These are phyloP conservation scores for Ceriops zippeliana DNA, from an alignment of 345 rosid genomes.

Conservation along the genomic window DNA sequence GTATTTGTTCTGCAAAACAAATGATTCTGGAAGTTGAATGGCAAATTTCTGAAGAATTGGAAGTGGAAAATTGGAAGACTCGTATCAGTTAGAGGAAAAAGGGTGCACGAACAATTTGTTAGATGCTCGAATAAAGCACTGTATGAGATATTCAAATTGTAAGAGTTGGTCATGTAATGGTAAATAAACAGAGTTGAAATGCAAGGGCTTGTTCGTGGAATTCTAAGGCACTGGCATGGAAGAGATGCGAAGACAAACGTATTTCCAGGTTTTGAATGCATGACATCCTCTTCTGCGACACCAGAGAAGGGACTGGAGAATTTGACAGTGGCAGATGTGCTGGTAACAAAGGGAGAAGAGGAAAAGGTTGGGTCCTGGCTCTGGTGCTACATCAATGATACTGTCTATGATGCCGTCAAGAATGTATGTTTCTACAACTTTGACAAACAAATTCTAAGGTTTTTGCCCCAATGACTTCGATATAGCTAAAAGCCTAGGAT, in stretches of 20 bases:
- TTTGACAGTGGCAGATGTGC: conserved; percentile 69
- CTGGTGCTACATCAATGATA: conserved; percentile 57
- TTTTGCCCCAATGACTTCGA: not conserved
- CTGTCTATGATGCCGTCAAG: conserved; percentile 64
- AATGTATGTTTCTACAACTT: conserved; percentile 44
- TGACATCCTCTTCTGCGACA: conserved; percentile 24
- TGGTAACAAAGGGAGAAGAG: conserved; percentile 55
- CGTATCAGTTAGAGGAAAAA: too few relatives aligned
- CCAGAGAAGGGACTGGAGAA: conserved; percentile 73
- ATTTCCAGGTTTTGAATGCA: conserved; percentile 31
- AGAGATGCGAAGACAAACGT: conserved; percentile 15
- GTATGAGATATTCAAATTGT: not conserved
- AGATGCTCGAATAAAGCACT: not conserved
- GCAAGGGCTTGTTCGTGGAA: conserved; percentile 42
- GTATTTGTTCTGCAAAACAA: not conserved
- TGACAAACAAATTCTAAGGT: not conserved
- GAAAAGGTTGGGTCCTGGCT: conserved; percentile 60
- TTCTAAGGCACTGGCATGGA: conserved; percentile 26
- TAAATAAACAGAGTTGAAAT: conserved; percentile 24
- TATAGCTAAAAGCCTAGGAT: not conserved
- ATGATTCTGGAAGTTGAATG: too few relatives aligned
- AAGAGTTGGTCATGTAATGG: not conserved
- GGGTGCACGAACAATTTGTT: too few relatives aligned
- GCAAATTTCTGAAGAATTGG: too few relatives aligned
- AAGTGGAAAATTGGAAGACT: too few relatives aligned